Conservation (phyloP, 2,329 filamentous ascomycete genomes). For the Claviceps pusilla region DNA sequence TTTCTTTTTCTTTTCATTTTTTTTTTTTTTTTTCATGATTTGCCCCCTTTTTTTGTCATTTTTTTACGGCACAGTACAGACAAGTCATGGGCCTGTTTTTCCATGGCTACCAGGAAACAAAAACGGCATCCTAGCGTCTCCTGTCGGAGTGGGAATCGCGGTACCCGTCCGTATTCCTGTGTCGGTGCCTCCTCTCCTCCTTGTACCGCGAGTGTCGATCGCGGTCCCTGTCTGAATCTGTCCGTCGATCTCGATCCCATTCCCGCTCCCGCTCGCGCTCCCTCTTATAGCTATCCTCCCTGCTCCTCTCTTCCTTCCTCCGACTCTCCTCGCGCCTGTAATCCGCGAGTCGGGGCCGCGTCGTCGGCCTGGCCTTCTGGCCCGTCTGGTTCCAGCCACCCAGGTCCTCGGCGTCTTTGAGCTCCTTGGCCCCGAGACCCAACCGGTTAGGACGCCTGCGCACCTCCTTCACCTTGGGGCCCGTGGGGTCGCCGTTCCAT, state of each 20-base stretch:
- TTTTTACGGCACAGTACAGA: neutral
- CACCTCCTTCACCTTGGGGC: constrained; percentile 41
- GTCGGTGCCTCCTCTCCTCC: constrained; percentile 1
- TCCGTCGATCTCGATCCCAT: constrained; percentile 21
- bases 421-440: constrained; percentile 76
- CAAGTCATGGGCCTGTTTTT: no score
- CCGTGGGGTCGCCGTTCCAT: constrained; percentile 59
- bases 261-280: constrained; percentile 29
- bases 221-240: constrained; percentile 9
- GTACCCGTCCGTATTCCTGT: neutral
- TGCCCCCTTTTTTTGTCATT: no score
- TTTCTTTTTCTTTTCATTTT: neutral
- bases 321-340: constrained; percentile 31
- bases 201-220: constrained; percentile 6
- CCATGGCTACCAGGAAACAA: neutral
- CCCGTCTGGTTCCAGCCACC: constrained; percentile 66
- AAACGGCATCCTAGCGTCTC: constrained; percentile 1
- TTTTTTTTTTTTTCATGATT: neutral
- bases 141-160: constrained; percentile 4
- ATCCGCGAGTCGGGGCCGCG: constrained; percentile 31
- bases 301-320: constrained; percentile 26
- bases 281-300: constrained; percentile 32
- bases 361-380: constrained; percentile 27
- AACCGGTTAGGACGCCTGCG: constrained; percentile 65
- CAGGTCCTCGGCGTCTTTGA: constrained; percentile 56